phyloP scores from a whole-genome alignment of 306 rosid species.

The Notholithocarpus densiflorus region DNA sequence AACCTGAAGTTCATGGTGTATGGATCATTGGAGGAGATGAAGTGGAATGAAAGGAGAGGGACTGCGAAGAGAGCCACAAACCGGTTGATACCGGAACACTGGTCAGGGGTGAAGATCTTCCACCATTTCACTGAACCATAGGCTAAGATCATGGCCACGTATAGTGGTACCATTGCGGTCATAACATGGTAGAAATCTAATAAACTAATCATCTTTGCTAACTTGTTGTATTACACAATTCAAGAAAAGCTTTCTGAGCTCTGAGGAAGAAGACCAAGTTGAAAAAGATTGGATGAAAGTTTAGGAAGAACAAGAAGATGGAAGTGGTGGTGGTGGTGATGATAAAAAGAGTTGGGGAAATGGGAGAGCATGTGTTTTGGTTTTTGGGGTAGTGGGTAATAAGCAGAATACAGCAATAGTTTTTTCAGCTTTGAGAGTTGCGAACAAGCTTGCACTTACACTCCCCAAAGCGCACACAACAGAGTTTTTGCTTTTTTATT shows the following conservation, averaged over 20 bases:
- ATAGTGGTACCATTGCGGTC: slow-evolving; percentile 92
- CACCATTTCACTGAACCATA: slow-evolving; percentile 97
- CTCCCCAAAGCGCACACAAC: slow-evolving; percentile 48
- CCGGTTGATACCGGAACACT: slow-evolving; percentile 87
- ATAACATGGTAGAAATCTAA: slow-evolving; percentile 83
- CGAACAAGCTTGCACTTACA: slow-evolving; percentile 50
- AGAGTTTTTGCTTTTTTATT: slow-evolving; percentile 25
- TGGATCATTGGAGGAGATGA: slow-evolving; percentile 78
- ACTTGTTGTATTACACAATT: neutral
- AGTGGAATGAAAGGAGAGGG: slow-evolving; percentile 84
- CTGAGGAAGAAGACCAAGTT: neutral
- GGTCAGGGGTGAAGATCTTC: slow-evolving; percentile 90
- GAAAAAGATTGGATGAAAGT: neutral
- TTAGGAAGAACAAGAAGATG: slow-evolving; percentile 19
- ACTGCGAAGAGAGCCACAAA: slow-evolving; percentile 92
- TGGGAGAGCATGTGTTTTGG: slow-evolving; percentile 67
- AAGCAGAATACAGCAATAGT: slow-evolving; percentile 32
- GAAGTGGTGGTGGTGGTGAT: slow-evolving; percentile 26
- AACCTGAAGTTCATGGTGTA: slow-evolving; percentile 76
- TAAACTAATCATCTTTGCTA: slow-evolving; percentile 55
- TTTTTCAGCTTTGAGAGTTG: slow-evolving; percentile 60
- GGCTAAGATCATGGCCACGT: slow-evolving; percentile 87
- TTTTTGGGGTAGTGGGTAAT: slow-evolving; percentile 42
- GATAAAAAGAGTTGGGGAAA: slow-evolving; percentile 37
- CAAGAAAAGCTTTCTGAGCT: neutral